A percentile compares a stretch with the other conserved stretches of the same genome.
Conservation (phyloP, 2,329 filamentous ascomycete species). For the Didymella exigua region DNA sequence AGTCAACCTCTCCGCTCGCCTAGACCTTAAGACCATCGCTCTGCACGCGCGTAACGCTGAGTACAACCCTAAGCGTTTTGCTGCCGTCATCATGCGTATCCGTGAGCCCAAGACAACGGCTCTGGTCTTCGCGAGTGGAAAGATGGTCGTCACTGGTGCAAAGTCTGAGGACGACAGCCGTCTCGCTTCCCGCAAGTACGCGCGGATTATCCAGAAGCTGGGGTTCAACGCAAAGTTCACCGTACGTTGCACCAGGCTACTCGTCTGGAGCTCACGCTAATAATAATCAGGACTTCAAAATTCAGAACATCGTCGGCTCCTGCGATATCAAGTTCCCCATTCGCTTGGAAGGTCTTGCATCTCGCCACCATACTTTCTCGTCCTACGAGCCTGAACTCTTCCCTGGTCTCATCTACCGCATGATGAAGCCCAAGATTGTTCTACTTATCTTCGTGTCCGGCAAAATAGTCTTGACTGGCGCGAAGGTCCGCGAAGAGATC, state of each 20-base stretch:
- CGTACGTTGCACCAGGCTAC: constrained; percentile 31
- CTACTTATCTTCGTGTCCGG: constrained; percentile 97
- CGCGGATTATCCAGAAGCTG: constrained; percentile 98
- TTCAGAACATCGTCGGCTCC: constrained; percentile 92
- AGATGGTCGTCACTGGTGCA: constrained; percentile 99
- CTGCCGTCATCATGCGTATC: constrained; percentile 99
- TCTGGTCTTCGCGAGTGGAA: constrained; percentile 95
- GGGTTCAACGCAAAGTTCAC: constrained; percentile 99
- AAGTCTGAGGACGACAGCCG: constrained; percentile 98
- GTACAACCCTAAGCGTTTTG: constrained; percentile 99
- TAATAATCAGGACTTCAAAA: constrained; percentile 80
- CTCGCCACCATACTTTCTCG: constrained; percentile 92
- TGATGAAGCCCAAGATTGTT: constrained; percentile 99
- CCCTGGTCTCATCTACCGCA: constrained; percentile 98
- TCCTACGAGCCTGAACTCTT: constrained; percentile 98
- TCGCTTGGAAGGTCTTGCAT: constrained; percentile 91
- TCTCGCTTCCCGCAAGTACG: constrained; percentile 95
- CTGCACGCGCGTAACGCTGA: constrained; percentile 97
- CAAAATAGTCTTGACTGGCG: constrained; percentile 97
- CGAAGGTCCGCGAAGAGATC: constrained; percentile 97
- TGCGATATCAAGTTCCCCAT: constrained; percentile 99
- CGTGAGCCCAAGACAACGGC: constrained; percentile 98
- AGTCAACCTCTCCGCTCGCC: constrained; percentile 97
- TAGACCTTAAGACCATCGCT: constrained; percentile 98
- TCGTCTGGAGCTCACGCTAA: constrained; percentile 25